Conservation (phyloP, 2,329 filamentous ascomycete genomes). For the Davidsoniella neocaledoniae region DNA sequence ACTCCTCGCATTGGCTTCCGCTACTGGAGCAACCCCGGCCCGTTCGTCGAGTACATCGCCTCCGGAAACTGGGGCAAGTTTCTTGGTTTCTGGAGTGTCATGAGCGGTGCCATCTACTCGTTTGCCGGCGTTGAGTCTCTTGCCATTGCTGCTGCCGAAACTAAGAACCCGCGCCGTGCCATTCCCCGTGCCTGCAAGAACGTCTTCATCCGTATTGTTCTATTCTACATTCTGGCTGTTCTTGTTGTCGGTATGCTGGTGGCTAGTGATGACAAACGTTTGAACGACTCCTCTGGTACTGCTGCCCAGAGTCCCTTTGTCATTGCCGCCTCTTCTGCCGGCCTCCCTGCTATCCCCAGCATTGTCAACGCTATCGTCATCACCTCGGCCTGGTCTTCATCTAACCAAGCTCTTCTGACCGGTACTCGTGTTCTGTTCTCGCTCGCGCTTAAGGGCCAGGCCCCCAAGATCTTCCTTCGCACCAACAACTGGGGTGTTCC, state of each 20-base stretch:
- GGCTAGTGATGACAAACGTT: conserved; percentile 30
- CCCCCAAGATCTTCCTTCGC: conserved; percentile 24
- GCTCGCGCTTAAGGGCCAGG: conserved; percentile 25
- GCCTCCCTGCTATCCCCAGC: conserved; percentile 48
- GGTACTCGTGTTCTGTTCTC: conserved; percentile 34
- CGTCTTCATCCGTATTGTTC: conserved; percentile 39
- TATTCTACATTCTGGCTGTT: conserved; percentile 48
- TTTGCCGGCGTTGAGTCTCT: conserved; percentile 49
- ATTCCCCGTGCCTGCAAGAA: conserved; percentile 39
- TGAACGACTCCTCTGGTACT: conserved; percentile 23
- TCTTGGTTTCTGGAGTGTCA: conserved; percentile 47
- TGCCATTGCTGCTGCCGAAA: conserved; percentile 45
- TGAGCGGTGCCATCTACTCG: conserved; percentile 47
- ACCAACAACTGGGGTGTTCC: conserved; percentile 22
- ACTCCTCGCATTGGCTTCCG: conserved; percentile 44
- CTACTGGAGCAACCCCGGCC: conserved; percentile 53
- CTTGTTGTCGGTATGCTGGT: conserved; percentile 56
- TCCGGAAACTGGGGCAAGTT: conserved; percentile 43
- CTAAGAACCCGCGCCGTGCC: conserved; percentile 34
- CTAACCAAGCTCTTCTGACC: conserved; percentile 46
- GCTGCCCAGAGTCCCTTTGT: conserved; percentile 47
- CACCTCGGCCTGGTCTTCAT: conserved; percentile 34
- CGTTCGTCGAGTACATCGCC: conserved; percentile 49
- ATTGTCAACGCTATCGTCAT: conserved; percentile 65
- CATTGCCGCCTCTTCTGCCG: conserved; percentile 51